Evolutionary conservation across 2,329 filamentous ascomycete species (phyloP), one percentile per base, ranked within the genome.

Genomic region (Knufia petricola): DNA sequence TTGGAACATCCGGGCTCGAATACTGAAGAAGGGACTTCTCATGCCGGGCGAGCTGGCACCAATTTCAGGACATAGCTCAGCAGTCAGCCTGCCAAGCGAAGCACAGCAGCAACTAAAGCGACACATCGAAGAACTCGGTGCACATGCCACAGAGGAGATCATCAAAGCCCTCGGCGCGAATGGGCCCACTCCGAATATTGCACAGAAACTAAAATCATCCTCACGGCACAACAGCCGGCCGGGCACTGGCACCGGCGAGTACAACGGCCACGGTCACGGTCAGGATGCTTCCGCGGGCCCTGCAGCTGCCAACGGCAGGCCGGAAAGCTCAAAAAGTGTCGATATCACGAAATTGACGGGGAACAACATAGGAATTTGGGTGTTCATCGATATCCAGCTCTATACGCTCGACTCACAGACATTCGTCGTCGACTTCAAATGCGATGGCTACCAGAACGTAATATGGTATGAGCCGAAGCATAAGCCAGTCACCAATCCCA

Each of bases 351-450:
- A 57, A 34, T 43, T 55, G n/a, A 53, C 55, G 2, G 53, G 53
- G 44, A 53, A 56, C 21, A 47, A 58, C 37, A 54, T 60, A 55
- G 84, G 85, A 48, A 81, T 94, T n/a, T 90, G 85, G 63, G 84
- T 96, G 61, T 92, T 95, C 63, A 81, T 98, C 64, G 89, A 94
- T 56, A 95, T 98, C 55, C 92, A 95, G 64, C 82, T 95, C 45
- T 95, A 95, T 67, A 84, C 88, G 62, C 88, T 96, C 72, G 90
- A 96, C 65, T 81, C 82, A 50, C 84, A 86, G 48, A 90, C 92
- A 56, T 96, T 90, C 66, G 82, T 98, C 54, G 92, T 98, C 42
- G 92, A 98, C 65, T 98, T 98, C 74, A 96, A 95, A 65, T 96
- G 90, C 65, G 89, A 92, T 12, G 92, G 92, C 17, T 98, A 98